Conservation (phyloP, 352 stramenopile species). For the Globisporangium spinosum region DNA sequence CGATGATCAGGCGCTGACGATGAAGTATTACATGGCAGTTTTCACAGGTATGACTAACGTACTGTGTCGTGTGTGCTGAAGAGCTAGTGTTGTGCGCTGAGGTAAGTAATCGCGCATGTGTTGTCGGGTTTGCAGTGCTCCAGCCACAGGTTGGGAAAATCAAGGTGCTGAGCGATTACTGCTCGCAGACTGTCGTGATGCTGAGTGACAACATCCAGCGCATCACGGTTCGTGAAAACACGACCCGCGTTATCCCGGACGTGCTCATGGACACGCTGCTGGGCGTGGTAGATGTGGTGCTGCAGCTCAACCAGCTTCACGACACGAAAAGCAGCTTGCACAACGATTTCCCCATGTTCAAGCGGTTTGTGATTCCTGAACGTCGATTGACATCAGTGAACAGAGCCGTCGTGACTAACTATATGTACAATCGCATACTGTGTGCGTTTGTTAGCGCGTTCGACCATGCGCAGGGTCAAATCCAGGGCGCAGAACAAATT, state of each 20-base stretch:
- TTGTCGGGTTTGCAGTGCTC: constrained; percentile 33
- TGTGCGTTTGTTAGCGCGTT: constrained; percentile 34
- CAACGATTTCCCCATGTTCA: constrained; percentile 77
- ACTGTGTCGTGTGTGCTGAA: not conserved
- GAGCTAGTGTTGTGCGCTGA: too few species aligned
- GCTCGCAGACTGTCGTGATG: constrained; percentile 48
- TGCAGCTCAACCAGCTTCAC: constrained; percentile 65
- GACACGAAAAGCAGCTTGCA: constrained; percentile 64
- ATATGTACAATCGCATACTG: not conserved
- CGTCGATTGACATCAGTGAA: not conserved
- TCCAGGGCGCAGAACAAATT: constrained; percentile 35
- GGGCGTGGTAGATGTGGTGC: constrained; percentile 51
- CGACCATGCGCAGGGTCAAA: constrained; percentile 35
- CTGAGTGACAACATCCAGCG: constrained; percentile 72
- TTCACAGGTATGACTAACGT: constrained; percentile 32
- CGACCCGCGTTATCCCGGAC: constrained; percentile 56
- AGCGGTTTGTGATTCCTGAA: constrained; percentile 33
- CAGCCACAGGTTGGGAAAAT: constrained; percentile 59
- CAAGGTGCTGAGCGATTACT: constrained; percentile 52
- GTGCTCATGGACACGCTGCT: constrained; percentile 58
- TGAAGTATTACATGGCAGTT: constrained; percentile 44
- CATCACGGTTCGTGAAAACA: constrained; percentile 62
- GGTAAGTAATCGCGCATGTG: not conserved
- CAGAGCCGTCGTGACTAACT: not conserved
- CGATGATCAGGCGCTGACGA: constrained; percentile 19